Evolutionary conservation across 1,139 yeast genomes (phyloP), one percentile per base, ranked within the genome.

Genomic region (Saccharomyces uvarum): DNA sequence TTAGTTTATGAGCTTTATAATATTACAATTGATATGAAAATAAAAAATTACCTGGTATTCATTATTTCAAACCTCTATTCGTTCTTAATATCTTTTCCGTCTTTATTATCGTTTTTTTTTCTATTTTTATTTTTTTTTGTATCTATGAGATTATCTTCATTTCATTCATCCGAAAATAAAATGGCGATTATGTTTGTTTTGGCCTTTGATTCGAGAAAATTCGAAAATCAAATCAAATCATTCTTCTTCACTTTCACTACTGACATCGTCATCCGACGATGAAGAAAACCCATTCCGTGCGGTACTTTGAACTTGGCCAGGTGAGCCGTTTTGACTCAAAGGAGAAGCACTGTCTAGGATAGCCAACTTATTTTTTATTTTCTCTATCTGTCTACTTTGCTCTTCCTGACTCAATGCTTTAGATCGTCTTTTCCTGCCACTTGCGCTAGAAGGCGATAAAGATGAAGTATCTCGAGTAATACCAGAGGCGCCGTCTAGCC

Each of bases 351-450:
- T 75, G 53, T 78, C 81, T 68, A 90, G 84, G 64, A 88, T 83
- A 56, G 88, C 88, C 62, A 91, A 77, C 73, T 88, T 91, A 69
- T 84, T 83, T 72, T 87, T 87, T 70, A 91, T 81, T 67, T 84
- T 86, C 67, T 88, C 96, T 67, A 91, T 85, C 72, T 89, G 89
- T 63, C 86, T 86, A 49, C 81, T 78, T 66, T 84, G 88, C 61
- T 84, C 89, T 60, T 79, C 88, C 65, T 85, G 86, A 56, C 82
- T 77, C 64, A 81, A 56, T 38, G 72, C 71, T 59, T 72, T 73
- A 50, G 68, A 66, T 60, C 74, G 71, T 56, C 70, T 72, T 42
- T 66, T 63, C 50, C 62, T 65, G 49, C 57, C 49, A 9, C 50
- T 47, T n/a, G 58, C 55, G 51, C 53, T 68, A 56, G 67, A 68